Evolutionary conservation across 1,284 basidiomycete species (phyloP), one percentile per base, ranked within the genome.

Genomic region (Paramarasmius palmivorus): DNA sequence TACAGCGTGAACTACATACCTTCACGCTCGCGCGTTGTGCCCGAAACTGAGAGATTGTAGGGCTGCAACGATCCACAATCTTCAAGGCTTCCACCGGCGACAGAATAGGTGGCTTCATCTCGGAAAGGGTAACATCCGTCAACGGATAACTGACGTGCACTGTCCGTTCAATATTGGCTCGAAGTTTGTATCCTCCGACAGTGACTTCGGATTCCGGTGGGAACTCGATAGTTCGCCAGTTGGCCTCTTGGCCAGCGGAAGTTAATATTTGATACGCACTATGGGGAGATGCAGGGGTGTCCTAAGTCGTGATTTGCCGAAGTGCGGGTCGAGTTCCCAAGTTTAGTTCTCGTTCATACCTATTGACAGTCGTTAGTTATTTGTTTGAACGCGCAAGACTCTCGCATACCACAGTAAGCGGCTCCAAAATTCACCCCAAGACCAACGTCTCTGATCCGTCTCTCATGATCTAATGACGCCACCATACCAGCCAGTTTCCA

Each of bases 401-500:
- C 19, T 23, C 36, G 59, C 78, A 52, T 64, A 94, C 92, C 95
- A 96, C 50, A 86, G 78, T 2, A 99, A 74, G 73, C 98, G 96
- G 10, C 81, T 73, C 38, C 93, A 79, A 2, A 93, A 84, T 67
- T 92, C 88, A 5, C 73, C 66, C 86, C 89, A 95, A 57, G 79
- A 86, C 93, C 94, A 98, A 49, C 84, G 72, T 58, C 52, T 48
- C n/a, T 42, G 22, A 36, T 75, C 81, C 50, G 62, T 70, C 76
- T 72, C 23, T 77, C 67, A 0, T 93, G 93, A 58, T 90, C 82
- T 3, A 93, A 76, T 36, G n/a, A n/a, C n/a, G 80, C 77, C 0
- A 86, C 86, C 76, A 93, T 83, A 3, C 90, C 89, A 1, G 94
- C 92, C 9, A 98, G 71, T 69, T 99, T 99, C 97, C 97, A 99